Base-by-base conservation (phyloP, 495 filamentous ascomycete genomes). In the Annulohypoxylon nitens region DNA sequence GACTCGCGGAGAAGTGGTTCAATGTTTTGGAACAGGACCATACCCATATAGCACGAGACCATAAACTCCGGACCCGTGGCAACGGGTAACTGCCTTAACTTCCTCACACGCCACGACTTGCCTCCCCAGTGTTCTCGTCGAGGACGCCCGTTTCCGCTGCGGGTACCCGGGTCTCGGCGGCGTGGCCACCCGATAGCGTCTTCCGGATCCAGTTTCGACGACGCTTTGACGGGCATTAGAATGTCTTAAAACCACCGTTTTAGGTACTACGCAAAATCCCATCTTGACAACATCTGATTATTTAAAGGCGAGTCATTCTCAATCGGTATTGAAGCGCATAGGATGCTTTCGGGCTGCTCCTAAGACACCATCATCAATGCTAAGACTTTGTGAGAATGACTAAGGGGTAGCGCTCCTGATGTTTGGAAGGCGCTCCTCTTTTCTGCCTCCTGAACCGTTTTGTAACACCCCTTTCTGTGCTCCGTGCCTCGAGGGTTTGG, bases 11-110 rank as follows among this genome's bases (percentile, higher is more conserved):
- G 0, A 23, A 23, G 20, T 23, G 20, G 20, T 23, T 23, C 20
- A 6, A 30, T 30, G 30, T 30, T 30, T 30, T 30, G 30, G 16
- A 14, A 4, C 47, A 10, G 47, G 16, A 20, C 16, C 4, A 10
- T n/a, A 18, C 50, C 6, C 33, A 20, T 8, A 45, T 39, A 2
- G 7, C 43, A 50, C 33, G 58, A 33, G 12, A 3, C 11, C 39
- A 61, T 61, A 68, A 61, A 61, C 65, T 54, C 64, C 64, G 64
- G 51, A 36, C 57, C 69, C 69, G 69, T 33, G 26, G n/a, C 33
- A 9, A 62, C 71, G 66, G 66, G 61, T 66, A 60, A 54, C 50
- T 34, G 39, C 71, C 0, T 67, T n/a, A n/a, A 54, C 57, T 33
- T 30, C 70, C 2, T 67, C 0, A 50, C 37, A 7, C 47, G 5